Base-by-base conservation (phyloP, 768 basidiomycete genomes). In the Russula griseocarnosa region DNA sequence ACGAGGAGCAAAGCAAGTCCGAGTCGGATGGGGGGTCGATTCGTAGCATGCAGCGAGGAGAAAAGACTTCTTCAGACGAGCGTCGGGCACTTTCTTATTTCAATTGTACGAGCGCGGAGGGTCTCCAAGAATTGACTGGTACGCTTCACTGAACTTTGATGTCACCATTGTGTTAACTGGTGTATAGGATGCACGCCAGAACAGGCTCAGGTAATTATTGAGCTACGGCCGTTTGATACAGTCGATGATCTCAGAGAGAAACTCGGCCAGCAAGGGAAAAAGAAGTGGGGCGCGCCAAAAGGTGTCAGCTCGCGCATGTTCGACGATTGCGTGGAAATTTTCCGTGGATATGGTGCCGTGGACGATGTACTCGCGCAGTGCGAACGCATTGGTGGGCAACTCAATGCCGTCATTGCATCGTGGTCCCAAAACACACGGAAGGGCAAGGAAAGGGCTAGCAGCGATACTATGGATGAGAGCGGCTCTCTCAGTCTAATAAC, bases 251-350 rank as follows among this genome's bases (percentile, higher is more conserved):
- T 96, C 53, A 85, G 84, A 52, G 72, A 71, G 50, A 95, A 90
- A 74, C 81, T 98, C 10, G 82, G 85, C 36, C 88, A 90, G 73
- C 64, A 65, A 26, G 59, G 64, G 51, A 88, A 86, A n/a, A 91
- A 86, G 78, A 95, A 92, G 78, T 94, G 92, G 71, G 83, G 86
- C 3, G 86, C 87, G 10, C 85, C 87, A 10, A 81, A 78, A 5
- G 95, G 96, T 24, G 86, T 99, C 70, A 94, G 93, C 66, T 82
- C 90, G 64, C 85, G 89, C 61, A 81, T 98, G 74, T 92, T 98
- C 72, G 93, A 96, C 71, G 93, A 95, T 68, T 94, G 91, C 73
- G 84, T 84, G 60, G 81, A 84, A 46, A 90, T 97, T 69, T 88
- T 98, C 71, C 77, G 82, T 60, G 92, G 90, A 9, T 98, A 96